A percentile compares a stretch with the other conserved stretches of the same genome.
Conservation (phyloP, 495 filamentous ascomycete genomes). For the Talaromyces stipitatus region DNA sequence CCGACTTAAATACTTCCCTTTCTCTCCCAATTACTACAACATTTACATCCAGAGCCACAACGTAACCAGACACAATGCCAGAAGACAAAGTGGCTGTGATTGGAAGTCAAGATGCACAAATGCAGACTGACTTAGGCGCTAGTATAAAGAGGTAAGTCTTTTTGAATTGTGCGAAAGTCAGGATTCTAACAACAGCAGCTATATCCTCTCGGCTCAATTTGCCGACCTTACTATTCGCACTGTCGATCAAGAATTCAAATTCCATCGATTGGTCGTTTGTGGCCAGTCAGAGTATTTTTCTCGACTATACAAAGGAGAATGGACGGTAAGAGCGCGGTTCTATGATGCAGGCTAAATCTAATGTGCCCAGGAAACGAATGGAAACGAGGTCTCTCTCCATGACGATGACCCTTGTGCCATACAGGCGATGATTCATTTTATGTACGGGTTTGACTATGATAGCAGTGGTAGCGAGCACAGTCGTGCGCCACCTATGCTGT, state of each 20-base stretch:
- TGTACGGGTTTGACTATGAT: slow-evolving; percentile 21
- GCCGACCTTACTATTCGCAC: slow-evolving; percentile 32
- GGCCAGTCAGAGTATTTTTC: slow-evolving; percentile 31
- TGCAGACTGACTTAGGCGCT: slow-evolving; percentile 2
- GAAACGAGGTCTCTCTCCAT: slow-evolving; percentile 11
- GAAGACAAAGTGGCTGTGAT: slow-evolving; percentile 1
- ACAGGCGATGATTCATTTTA: slow-evolving; percentile 25
- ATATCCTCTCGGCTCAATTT: slow-evolving; percentile 12
- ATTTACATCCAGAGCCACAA: slow-evolving; percentile 4
- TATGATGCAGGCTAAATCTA: slow-evolving; percentile 1
- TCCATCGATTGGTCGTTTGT: slow-evolving; percentile 30
- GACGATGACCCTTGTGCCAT: slow-evolving; percentile 24
- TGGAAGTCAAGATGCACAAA: slow-evolving; percentile 3
- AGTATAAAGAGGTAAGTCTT: slow-evolving; percentile 4
- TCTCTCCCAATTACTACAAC: slow-evolving; percentile 3
- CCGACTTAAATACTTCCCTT: slow-evolving; percentile 5
- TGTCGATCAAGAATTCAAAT: slow-evolving; percentile 21
- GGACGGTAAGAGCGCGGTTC: slow-evolving; percentile 18
- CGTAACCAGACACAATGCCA: slow-evolving; percentile 2
- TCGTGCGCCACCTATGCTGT: slow-evolving; percentile 13
- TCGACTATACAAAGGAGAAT: slow-evolving; percentile 10
- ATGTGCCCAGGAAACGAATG: slow-evolving; percentile 13
- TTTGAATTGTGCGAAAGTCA: slow-evolving; percentile 1
- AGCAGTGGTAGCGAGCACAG: slow-evolving; percentile 15
- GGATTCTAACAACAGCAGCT: slow-evolving; percentile 4